Base-by-base conservation (phyloP, 495 filamentous ascomycete species). In the Lindgomyces ingoldianus region DNA sequence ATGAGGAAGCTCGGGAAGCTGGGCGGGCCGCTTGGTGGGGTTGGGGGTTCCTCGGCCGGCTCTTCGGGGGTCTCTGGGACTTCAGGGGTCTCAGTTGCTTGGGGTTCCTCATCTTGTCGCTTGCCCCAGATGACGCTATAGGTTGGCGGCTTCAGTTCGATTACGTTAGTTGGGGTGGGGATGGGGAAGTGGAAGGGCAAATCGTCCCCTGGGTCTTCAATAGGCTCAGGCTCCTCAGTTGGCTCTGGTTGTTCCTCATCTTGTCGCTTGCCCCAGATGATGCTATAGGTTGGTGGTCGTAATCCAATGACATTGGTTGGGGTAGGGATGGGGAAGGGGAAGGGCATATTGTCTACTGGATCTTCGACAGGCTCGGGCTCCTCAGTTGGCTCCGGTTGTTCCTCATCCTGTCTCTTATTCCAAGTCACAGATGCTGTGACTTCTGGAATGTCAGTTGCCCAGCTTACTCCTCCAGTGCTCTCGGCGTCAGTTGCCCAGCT, bases 241-340 rank as follows among this genome's bases (percentile, higher is more conserved):
- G 36, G 39, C 9, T 55, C 60, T 11, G 54, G 42, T 19, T 19
- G 42, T 21, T 39, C 50, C 16, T 55, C 41, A 1, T 56, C 41
- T 18, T 64, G 52, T 39, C 63, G 12, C 29, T 50, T 60, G 50
- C 54, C 45, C 57, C 57, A 67, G 9, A 46, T 46, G 19, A 67
- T 36, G 25, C 6, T 44, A 25, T 48, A 57, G 1, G 39, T 33
- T 1, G 61, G 61, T 12, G 41, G 51, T 25, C n/a, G 16, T 6
- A 64, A 10, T 1, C 16, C 21, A 22, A 64, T 64, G 11, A 49
- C 36, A 27, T 60, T 42, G 27, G 39, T 58, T 3, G 41, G 55
- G 12, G 12, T 33, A 27, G 55, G 55, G 4, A 12, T n/a, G n/a
- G n/a, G n/a, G n/a, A n/a, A n/a, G n/a, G n/a, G n/a, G n/a, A n/a